Evolutionary conservation across 164 flowering plant genomes (phyloP).

Genomic region (Kingdonia uniflora): DNA sequence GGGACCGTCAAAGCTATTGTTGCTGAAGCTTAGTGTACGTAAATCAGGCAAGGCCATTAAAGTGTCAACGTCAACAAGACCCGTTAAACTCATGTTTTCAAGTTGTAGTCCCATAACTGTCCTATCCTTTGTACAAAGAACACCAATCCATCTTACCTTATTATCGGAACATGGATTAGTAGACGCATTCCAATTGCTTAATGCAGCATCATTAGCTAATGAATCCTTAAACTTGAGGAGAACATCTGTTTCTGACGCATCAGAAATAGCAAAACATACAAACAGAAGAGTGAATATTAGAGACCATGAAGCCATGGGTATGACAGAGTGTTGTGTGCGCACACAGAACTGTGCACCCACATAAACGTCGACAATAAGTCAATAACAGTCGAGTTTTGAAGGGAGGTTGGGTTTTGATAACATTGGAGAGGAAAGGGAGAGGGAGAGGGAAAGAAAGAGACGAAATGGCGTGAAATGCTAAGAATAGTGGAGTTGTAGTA

Average conservation of each 20-base stretch:
- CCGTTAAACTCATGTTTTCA: constrained; percentile 43
- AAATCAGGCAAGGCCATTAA: constrained; percentile 22
- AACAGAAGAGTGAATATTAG: background rate
- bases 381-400: background rate
- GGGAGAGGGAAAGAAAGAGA: background rate
- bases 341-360: constrained; percentile 5
- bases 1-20: constrained; percentile 48
- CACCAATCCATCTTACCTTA: constrained; percentile 45
- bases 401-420: background rate
- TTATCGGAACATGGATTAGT: constrained; percentile 27
- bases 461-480: constrained; percentile 13
- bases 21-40: constrained; percentile 42
- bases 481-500: constrained; percentile 3
- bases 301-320: constrained; percentile 1
- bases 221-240: constrained; percentile 43
- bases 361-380: background rate
- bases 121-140: constrained; percentile 30
- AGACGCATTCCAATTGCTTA: constrained; percentile 28
- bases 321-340: constrained; percentile 7
- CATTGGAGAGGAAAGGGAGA: background rate
- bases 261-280: background rate
- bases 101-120: constrained; percentile 42
- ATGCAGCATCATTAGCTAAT: constrained; percentile 7
- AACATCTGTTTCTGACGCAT: constrained; percentile 24
- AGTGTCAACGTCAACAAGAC: constrained; percentile 29